Conservation (phyloP, 208 protist genomes). For the Leishmania braziliensis region DNA sequence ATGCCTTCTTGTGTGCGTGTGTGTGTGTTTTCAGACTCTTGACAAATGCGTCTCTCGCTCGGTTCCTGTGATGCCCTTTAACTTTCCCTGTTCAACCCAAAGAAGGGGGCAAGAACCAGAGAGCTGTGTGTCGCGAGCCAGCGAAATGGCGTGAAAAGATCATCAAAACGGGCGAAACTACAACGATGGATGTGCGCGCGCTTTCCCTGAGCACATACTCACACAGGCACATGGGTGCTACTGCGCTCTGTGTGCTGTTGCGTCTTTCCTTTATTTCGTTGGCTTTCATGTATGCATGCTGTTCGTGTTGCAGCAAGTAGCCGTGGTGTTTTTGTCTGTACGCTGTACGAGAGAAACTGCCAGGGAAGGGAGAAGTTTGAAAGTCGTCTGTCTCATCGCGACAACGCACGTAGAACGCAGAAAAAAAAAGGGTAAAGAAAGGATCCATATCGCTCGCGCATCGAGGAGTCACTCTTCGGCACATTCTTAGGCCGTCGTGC, state of each 20-base stretch:
- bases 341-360: background rate
- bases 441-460: background rate
- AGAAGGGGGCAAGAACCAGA: background rate
- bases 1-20: background rate
- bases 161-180: background rate
- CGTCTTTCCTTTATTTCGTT: background rate
- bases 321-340: background rate
- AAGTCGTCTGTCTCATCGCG: background rate
- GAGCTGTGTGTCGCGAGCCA: background rate
- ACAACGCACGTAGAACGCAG: background rate
- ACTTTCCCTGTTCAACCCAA: background rate
- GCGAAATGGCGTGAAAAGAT: background rate
- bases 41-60: background rate
- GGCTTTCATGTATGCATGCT: background rate
- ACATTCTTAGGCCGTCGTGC: background rate
- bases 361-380: background rate
- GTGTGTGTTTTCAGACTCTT: background rate
- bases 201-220: background rate
- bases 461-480: background rate
- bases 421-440: background rate
- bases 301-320: background rate
- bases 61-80: background rate
- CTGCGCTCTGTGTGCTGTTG: too few relatives aligned
- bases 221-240: too few relatives aligned
- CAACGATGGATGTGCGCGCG: background rate